A percentile compares a stretch with the other conserved stretches of the same genome.
Evolutionary conservation across 1,284 basidiomycete species (phyloP).

Genomic region (Tilletiopsis washingtonensis): DNA sequence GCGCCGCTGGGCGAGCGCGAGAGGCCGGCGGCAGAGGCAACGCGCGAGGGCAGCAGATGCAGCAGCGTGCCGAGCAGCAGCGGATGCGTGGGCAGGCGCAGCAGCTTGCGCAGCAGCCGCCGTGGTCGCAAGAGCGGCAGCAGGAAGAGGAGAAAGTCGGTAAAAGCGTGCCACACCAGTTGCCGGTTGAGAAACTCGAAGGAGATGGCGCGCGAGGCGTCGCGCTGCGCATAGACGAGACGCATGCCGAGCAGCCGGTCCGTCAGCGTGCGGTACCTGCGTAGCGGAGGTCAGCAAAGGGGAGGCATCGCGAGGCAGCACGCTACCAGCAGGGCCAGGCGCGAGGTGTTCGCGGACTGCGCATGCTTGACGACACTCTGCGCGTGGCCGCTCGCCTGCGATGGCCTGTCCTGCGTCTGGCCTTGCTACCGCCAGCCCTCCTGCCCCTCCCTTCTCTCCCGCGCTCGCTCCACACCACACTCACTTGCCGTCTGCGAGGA

Average conservation of each 20-base stretch:
- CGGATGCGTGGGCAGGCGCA: slow-evolving; percentile 46
- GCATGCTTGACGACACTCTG: too few species aligned
- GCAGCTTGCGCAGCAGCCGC: slow-evolving; percentile 56
- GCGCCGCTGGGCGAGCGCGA: slow-evolving; percentile 12
- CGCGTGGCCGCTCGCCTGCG: too few species aligned
- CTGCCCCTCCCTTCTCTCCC: too few species aligned
- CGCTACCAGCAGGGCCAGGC: background rate
- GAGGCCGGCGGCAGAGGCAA: slow-evolving; percentile 26
- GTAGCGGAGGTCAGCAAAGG: background rate
- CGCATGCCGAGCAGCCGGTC: slow-evolving; percentile 74
- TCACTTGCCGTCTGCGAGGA: slow-evolving; percentile 77
- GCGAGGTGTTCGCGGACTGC: too few species aligned
- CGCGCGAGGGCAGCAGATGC: slow-evolving; percentile 15
- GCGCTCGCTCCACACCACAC: slow-evolving; percentile 25
- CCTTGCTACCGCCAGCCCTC: too few species aligned
- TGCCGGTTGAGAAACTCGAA: slow-evolving; percentile 99
- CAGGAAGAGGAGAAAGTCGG: slow-evolving; percentile 89
- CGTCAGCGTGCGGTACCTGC: slow-evolving; percentile 73
- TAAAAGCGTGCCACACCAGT: slow-evolving; percentile 98
- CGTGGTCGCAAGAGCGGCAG: slow-evolving; percentile 71
- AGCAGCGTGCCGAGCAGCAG: slow-evolving; percentile 44
- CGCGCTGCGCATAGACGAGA: slow-evolving; percentile 65
- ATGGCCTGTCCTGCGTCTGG: too few species aligned
- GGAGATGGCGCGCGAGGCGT: slow-evolving; percentile 74
- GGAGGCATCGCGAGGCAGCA: background rate